phyloP scores from a whole-genome alignment of 495 filamentous ascomycete genomes.

The Penicillium silybi region DNA sequence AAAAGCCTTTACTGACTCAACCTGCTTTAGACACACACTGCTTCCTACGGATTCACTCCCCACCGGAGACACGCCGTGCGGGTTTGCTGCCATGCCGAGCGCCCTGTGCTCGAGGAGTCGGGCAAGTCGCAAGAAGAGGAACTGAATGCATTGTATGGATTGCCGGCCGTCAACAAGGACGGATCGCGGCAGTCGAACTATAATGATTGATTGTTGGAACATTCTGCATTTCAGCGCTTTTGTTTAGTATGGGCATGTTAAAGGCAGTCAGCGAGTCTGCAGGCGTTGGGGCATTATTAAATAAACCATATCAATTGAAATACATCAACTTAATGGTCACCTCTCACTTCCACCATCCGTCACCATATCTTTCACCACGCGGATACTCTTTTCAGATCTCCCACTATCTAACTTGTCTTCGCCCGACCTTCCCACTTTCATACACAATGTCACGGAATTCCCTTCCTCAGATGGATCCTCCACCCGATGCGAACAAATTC shows the following conservation, averaged over 20 bases:
- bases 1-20: not conserved
- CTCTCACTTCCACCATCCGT: no score
- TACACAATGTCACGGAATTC: no score
- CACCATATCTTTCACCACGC: no score
- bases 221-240: not conserved
- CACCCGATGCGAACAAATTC: no score
- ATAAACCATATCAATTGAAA: no score
- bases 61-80: conserved; percentile 61
- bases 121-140: conserved; percentile 61
- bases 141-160: conserved; percentile 41
- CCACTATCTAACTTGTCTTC: no score
- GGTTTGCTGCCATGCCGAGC: conserved; percentile 57
- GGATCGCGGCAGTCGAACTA: conserved; percentile 59
- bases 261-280: not conserved
- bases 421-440: no score
- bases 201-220: conserved; percentile 48
- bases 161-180: conserved; percentile 56
- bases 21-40: conserved; percentile 51
- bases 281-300: not conserved
- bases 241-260: not conserved
- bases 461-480: no score
- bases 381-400: no score
- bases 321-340: no score
- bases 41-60: conserved; percentile 58
- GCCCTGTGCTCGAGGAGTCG: conserved; percentile 47